Conservation (phyloP, 257 asterid genomes). For the Plantago major region DNA sequence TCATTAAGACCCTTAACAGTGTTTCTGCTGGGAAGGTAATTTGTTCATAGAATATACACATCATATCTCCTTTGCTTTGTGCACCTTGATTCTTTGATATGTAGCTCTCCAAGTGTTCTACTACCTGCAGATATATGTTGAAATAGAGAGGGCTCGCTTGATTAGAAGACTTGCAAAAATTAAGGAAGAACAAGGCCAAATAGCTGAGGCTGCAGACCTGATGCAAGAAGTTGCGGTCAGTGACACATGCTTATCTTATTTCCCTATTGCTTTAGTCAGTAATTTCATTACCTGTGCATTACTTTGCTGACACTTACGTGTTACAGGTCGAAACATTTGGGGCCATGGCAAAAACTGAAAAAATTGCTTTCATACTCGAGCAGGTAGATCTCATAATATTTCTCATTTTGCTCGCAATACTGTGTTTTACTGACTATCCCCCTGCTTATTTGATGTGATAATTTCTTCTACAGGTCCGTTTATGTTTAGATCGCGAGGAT, state of each 20-base stretch:
- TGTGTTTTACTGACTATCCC: neutral
- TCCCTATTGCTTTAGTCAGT: neutral
- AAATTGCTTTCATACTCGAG: conserved; percentile 92
- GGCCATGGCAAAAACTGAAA: conserved; percentile 99
- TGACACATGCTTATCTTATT: conserved; percentile 14
- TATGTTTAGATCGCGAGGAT: conserved; percentile 91
- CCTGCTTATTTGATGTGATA: conserved; percentile 8
- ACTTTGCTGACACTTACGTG: conserved; percentile 13
- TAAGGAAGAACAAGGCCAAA: conserved; percentile 84
- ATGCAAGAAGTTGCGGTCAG: conserved; percentile 99
- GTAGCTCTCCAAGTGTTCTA: conserved; percentile 1
- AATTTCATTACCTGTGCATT: neutral
- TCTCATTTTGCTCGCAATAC: neutral
- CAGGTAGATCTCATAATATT: conserved; percentile 44
- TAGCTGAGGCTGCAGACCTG: conserved; percentile 95
- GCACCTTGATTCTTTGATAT: neutral
- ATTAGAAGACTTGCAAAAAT: conserved; percentile 88
- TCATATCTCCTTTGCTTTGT: neutral
- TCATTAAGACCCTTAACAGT: conserved; percentile 80
- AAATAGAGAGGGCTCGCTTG: conserved; percentile 95
- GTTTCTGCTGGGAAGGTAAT: conserved; percentile 96
- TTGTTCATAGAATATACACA: conserved; percentile 1
- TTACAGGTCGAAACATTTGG: conserved; percentile 94
- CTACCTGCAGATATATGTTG: conserved; percentile 77
- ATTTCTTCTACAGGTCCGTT: conserved; percentile 60